A percentile compares a stretch with the other conserved stretches of the same genome.
These are phyloP conservation scores for Phytophthora constricta DNA, from an alignment of 352 stramenopile species.

Conservation along the genomic window DNA sequence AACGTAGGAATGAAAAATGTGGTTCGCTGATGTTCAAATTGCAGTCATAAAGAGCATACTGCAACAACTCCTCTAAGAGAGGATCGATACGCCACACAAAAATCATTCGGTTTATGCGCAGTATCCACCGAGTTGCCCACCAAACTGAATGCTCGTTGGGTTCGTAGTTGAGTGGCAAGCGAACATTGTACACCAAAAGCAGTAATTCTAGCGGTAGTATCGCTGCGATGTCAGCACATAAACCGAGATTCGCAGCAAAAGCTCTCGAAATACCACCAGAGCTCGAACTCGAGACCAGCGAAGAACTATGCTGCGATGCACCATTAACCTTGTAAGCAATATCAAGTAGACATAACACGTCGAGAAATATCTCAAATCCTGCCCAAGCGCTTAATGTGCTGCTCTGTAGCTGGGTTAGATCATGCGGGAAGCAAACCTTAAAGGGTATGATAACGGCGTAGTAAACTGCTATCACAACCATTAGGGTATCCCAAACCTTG, in stretches of 20 bases:
- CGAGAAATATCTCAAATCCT: constrained; percentile 48
- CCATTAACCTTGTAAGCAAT: constrained; percentile 29
- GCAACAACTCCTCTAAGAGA: constrained; percentile 47
- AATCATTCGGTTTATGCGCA: constrained; percentile 58
- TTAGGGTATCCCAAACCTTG: constrained; percentile 49
- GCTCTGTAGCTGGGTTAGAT: constrained; percentile 30
- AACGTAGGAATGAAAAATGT: constrained; percentile 43
- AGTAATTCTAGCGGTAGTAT: constrained; percentile 53
- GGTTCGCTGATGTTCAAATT: constrained; percentile 47
- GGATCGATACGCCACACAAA: constrained; percentile 36
- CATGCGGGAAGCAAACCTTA: constrained; percentile 55
- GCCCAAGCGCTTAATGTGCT: constrained; percentile 38
- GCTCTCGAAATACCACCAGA: too few relatives aligned
- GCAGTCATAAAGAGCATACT: constrained; percentile 62
- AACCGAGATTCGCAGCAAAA: constrained; percentile 38
- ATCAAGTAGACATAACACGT: constrained; percentile 48
- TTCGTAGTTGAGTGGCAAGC: constrained; percentile 18
- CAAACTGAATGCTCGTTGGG: not conserved
- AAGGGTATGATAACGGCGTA: constrained; percentile 44
- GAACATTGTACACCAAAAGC: constrained; percentile 34
- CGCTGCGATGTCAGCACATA: constrained; percentile 43
- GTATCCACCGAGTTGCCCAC: constrained; percentile 32
- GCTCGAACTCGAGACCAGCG: too few relatives aligned
- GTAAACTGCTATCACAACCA: constrained; percentile 52
- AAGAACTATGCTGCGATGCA: too few relatives aligned